Conservation (phyloP, 129 eudicot species). For the Pulicaria dysenterica region DNA sequence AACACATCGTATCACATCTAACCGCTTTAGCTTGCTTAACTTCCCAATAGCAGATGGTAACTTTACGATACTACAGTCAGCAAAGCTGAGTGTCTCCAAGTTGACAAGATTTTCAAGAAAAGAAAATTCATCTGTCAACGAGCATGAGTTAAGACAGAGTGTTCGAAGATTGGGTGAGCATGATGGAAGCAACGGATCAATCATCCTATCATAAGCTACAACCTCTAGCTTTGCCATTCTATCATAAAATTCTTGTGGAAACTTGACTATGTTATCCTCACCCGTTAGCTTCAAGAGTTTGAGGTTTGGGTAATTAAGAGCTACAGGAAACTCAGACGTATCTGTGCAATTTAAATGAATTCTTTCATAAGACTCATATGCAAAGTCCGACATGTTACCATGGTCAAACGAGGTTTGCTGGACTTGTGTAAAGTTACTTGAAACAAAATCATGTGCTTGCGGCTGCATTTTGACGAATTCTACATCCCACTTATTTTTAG, state of each 20-base stretch:
- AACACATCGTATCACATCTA: not conserved
- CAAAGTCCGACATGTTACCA: not conserved
- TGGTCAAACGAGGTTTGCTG: not conserved
- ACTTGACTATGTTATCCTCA: not conserved
- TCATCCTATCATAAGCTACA: not conserved
- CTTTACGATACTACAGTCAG: not conserved
- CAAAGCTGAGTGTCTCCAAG: not conserved
- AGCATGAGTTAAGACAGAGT: not conserved
- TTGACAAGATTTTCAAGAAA: not conserved
- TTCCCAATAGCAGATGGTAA: not conserved
- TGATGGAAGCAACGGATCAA: not conserved
- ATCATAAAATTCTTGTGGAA: not conserved
- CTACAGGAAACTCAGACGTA: not conserved
- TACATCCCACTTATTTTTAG: not conserved
- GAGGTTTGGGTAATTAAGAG: not conserved
- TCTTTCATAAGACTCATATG: not conserved
- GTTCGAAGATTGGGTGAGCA: not conserved
- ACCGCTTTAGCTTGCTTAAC: too few relatives aligned
- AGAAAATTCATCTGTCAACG: not conserved
- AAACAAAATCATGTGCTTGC: not conserved
- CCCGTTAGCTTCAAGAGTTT: not conserved
- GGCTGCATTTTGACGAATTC: not conserved
- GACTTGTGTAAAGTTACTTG: too few relatives aligned
- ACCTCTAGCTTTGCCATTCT: not conserved
- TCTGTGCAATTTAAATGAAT: not conserved